phyloP scores from a whole-genome alignment of 768 basidiomycete genomes.

The Rhodotorula babjevae region DNA sequence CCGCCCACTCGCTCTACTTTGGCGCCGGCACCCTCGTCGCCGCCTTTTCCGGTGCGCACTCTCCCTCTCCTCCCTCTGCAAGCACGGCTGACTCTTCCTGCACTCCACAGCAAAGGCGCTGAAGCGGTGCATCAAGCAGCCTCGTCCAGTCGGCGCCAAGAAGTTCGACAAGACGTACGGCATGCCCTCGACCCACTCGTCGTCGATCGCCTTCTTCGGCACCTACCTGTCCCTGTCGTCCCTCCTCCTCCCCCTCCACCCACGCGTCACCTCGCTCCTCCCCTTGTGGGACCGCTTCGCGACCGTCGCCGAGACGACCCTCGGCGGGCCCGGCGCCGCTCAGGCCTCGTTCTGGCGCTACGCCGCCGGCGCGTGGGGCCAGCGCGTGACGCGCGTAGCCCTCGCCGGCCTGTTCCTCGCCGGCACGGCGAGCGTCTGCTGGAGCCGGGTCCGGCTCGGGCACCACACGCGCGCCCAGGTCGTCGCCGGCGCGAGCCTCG shows the following conservation, averaged over 20 bases:
- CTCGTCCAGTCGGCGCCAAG: constrained; percentile 45
- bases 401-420: constrained; percentile 28
- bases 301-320: background rate
- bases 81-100: background rate
- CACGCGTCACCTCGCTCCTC: constrained; percentile 38
- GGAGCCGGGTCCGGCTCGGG: constrained; percentile 40
- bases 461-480: constrained; percentile 43
- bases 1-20: constrained; percentile 48
- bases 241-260: constrained; percentile 40
- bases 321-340: constrained; percentile 3
- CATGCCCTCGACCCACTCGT: constrained; percentile 52
- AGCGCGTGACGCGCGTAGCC: constrained; percentile 9
- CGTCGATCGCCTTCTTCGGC: constrained; percentile 50
- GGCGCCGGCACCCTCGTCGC: constrained; percentile 47
- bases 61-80: background rate
- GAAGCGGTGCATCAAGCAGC: constrained; percentile 47
- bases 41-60: constrained; percentile 45
- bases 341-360: constrained; percentile 13
- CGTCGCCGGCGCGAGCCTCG: constrained; percentile 39
- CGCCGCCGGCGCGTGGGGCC: constrained; percentile 1
- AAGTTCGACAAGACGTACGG: constrained; percentile 49
- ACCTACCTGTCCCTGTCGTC: constrained; percentile 46
- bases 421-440: constrained; percentile 35
- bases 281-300: constrained; percentile 24
- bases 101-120: constrained; percentile 47